Base-by-base conservation (phyloP, 1,139 yeast genomes). In the Sugiyamaella xylanicola region DNA sequence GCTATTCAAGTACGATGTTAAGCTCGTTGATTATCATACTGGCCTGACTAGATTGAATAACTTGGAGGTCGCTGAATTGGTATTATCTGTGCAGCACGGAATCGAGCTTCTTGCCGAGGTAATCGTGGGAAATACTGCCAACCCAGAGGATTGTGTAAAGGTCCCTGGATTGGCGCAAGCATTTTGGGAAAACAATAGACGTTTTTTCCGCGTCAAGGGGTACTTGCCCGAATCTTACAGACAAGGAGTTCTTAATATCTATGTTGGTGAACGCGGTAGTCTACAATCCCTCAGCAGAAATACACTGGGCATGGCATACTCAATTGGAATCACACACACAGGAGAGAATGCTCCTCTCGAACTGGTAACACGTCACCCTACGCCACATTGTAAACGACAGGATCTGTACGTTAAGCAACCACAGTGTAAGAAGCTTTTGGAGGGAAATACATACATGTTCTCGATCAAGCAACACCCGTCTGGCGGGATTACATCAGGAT, bases 371-470 rank as follows among this genome's bases (percentile, higher is more conserved):
- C 76, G 92, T 41, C 85, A 81, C 64, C 90, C 95, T 3, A 81
- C 92, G 0, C 83, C 84, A 15, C 85, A 82, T 62, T 79, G 88
- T 51, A 84, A 81, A 65, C 77, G 78, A 51, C 83, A 85, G 61
- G 99, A 92, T 68, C 73, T 91, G 51, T 93, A 92, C 69, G 81
- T 93, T 56, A 80, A 82, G 57, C 88, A 86, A 63, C 99, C 99
- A 1, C 98, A 92, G 69, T 82, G 87, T 58, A 82, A 79, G 60
- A 78, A 79, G 59, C 73, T 93, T 50, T 73, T 79, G 16, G 75
- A 73, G 37, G 83, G 82, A 37, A 82, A 82, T 60, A 78, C 83
- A 13, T 88, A 88, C 64, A 79, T 75, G 56, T 90, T 91, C 68
- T 81, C 78, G 58, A 69, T 90, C 19, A 71, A 77, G 32, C 90